Evolutionary conservation across 495 filamentous ascomycete species (phyloP).

Genomic region (Penicillium verhagenii): DNA sequence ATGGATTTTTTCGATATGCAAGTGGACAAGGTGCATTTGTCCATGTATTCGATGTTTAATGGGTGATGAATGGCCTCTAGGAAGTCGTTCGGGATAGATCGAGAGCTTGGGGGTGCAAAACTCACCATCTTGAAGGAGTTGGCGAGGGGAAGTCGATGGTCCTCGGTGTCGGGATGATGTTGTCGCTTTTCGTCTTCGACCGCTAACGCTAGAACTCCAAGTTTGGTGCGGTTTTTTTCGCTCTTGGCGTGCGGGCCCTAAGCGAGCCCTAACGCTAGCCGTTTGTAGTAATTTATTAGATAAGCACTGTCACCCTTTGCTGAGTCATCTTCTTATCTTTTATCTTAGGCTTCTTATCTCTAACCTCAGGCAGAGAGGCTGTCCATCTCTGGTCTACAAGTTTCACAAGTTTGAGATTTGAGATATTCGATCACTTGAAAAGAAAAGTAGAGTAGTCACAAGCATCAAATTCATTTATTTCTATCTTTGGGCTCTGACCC

Average conservation of each 20-base stretch:
- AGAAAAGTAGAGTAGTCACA: no score
- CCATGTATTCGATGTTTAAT: slow-evolving; percentile 4
- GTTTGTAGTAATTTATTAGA: slow-evolving; percentile 11
- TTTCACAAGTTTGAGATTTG: no score
- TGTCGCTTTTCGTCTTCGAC: slow-evolving; percentile 48
- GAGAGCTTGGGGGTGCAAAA: slow-evolving; percentile 23
- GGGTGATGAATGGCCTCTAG: slow-evolving; percentile 7
- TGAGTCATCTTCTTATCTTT: no score
- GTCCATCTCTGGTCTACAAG: no score
- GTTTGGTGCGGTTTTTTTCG: slow-evolving; percentile 46
- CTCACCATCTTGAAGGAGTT: slow-evolving; percentile 59
- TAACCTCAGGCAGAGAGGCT: no score
- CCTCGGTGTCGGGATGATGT: slow-evolving; percentile 47
- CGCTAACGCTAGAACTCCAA: slow-evolving; percentile 34
- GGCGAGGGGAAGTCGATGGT: slow-evolving; percentile 47
- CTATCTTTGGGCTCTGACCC: neutral
- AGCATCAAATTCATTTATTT: neutral
- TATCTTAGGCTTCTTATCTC: no score
- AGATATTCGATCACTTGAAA: no score
- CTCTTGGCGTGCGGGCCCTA: slow-evolving; percentile 47
- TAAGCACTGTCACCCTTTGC: neutral
- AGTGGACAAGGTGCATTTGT: neutral
- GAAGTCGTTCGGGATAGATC: slow-evolving; percentile 9
- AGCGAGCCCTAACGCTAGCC: slow-evolving; percentile 50
- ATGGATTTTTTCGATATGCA: neutral